A percentile compares a stretch with the other conserved stretches of the same genome.
Conservation (phyloP, 805 yeast genomes). For the Yamadazyma sp. region DNA sequence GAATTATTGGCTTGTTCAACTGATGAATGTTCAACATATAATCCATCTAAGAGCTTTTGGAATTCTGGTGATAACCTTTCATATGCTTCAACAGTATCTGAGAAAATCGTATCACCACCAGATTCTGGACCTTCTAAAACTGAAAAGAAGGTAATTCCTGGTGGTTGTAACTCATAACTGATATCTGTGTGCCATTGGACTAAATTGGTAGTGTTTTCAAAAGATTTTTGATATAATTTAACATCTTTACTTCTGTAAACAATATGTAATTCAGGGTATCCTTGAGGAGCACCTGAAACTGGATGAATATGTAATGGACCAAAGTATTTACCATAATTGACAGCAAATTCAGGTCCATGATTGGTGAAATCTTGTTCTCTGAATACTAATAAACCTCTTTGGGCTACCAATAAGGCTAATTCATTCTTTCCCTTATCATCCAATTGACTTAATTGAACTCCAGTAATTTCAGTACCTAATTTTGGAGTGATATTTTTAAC, state of each 20-base stretch:
- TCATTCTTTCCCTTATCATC: conserved; percentile 58
- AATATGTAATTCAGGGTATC: conserved; percentile 27
- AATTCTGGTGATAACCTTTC: conserved; percentile 37
- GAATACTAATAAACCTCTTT: conserved; percentile 64
- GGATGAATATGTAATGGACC: conserved; percentile 47
- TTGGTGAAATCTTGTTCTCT: conserved; percentile 60
- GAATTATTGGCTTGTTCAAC: conserved; percentile 33
- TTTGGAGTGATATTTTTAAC: conserved; percentile 56
- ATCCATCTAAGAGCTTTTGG: conserved; percentile 30
- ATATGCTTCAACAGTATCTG: conserved; percentile 39
- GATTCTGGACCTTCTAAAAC: conserved; percentile 36
- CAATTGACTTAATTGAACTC: conserved; percentile 56
- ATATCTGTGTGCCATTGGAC: conserved; percentile 38
- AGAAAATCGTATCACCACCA: conserved; percentile 40
- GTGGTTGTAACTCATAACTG: conserved; percentile 40
- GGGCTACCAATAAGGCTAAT: conserved; percentile 62
- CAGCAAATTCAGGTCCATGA: conserved; percentile 30
- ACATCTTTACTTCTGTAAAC: conserved; percentile 22
- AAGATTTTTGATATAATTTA: conserved; percentile 11
- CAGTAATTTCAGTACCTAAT: conserved; percentile 64
- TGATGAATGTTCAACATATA: conserved; percentile 35
- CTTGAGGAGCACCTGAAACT: conserved; percentile 36
- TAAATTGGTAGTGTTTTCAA: conserved; percentile 22
- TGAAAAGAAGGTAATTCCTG: conserved; percentile 35
- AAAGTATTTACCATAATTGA: conserved; percentile 31